These are phyloP conservation scores for Mycena sanguinolenta DNA, from an alignment of 768 basidiomycete genomes.

Conservation along the genomic window DNA sequence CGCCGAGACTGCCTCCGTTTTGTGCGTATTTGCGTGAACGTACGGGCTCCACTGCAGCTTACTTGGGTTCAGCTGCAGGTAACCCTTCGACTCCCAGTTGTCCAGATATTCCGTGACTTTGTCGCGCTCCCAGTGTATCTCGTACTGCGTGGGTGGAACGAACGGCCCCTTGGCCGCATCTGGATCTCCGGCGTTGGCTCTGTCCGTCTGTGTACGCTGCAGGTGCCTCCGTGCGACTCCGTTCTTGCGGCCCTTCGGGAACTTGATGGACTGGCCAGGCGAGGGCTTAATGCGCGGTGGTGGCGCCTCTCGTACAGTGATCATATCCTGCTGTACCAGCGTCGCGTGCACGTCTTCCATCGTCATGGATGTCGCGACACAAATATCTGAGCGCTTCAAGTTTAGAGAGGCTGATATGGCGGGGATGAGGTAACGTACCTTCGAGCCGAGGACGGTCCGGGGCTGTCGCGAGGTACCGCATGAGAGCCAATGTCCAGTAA, in stretches of 20 bases:
- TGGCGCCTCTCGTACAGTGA: slow-evolving; percentile 65
- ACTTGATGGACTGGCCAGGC: slow-evolving; percentile 85
- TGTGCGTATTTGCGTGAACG: slow-evolving; percentile 66
- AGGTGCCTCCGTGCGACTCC: slow-evolving; percentile 75
- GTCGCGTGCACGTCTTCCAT: slow-evolving; percentile 87
- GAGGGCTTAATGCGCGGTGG: slow-evolving; percentile 71
- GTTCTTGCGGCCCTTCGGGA: slow-evolving; percentile 75
- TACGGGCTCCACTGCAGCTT: slow-evolving; percentile 97
- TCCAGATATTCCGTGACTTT: slow-evolving; percentile 75
- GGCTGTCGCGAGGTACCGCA: slow-evolving; percentile 77
- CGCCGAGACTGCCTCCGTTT: slow-evolving; percentile 39
- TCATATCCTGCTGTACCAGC: slow-evolving; percentile 81
- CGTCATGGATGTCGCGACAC: slow-evolving; percentile 89
- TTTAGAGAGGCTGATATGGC: slow-evolving; percentile 31
- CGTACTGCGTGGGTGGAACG: slow-evolving; percentile 77
- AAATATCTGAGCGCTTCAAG: slow-evolving; percentile 68
- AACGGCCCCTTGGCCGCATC: slow-evolving; percentile 64
- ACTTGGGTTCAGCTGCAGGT: slow-evolving; percentile 82
- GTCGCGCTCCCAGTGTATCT: slow-evolving; percentile 79
- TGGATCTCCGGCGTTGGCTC: slow-evolving; percentile 46
- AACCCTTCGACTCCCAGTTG: slow-evolving; percentile 84
- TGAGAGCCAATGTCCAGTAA: slow-evolving; percentile 93
- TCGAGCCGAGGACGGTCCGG: slow-evolving; percentile 77
- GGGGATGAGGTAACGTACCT: slow-evolving; percentile 62
- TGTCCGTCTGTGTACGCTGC: slow-evolving; percentile 69